Conservation (phyloP, 2,329 filamentous ascomycete genomes). For the Ophiosphaerella herpotricha region DNA sequence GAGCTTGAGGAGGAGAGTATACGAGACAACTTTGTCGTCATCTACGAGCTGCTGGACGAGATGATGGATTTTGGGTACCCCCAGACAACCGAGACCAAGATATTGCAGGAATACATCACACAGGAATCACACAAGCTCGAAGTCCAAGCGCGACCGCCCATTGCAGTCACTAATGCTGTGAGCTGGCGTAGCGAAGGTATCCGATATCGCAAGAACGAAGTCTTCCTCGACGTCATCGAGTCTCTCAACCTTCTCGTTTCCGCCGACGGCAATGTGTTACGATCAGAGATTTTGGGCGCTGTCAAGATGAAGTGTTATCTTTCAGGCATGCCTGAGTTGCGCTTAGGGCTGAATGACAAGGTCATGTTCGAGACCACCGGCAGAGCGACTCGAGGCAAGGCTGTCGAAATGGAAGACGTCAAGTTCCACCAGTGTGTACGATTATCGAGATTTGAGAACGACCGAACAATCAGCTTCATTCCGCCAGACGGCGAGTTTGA, state of each 20-base stretch:
- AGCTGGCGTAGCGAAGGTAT: constrained; percentile 98
- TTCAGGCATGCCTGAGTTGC: constrained; percentile 95
- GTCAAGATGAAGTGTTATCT: constrained; percentile 99
- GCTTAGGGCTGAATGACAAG: constrained; percentile 95
- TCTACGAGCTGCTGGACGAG: constrained; percentile 97
- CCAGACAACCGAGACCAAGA: constrained; percentile 97
- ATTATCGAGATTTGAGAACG: constrained; percentile 95
- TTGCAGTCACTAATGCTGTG: constrained; percentile 97
- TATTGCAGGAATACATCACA: constrained; percentile 98
- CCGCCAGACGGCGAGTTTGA: constrained; percentile 98
- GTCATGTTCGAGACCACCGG: constrained; percentile 99
- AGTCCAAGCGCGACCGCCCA: constrained; percentile 91
- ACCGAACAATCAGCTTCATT: constrained; percentile 98
- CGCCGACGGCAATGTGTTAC: constrained; percentile 89
- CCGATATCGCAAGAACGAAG: constrained; percentile 98
- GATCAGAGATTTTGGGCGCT: constrained; percentile 93
- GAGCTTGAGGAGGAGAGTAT: constrained; percentile 98
- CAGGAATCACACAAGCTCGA: constrained; percentile 99
- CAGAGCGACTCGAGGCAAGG: constrained; percentile 89
- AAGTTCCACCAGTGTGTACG: constrained; percentile 99
- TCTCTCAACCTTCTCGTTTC: constrained; percentile 95
- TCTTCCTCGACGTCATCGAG: constrained; percentile 97
- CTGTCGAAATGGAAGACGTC: constrained; percentile 99
- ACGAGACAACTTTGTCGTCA: constrained; percentile 98
- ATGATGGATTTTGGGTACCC: constrained; percentile 99